These are phyloP conservation scores for Hylodesmum podocarpum DNA, from an alignment of 306 rosid genomes.

Conservation along the genomic window DNA sequence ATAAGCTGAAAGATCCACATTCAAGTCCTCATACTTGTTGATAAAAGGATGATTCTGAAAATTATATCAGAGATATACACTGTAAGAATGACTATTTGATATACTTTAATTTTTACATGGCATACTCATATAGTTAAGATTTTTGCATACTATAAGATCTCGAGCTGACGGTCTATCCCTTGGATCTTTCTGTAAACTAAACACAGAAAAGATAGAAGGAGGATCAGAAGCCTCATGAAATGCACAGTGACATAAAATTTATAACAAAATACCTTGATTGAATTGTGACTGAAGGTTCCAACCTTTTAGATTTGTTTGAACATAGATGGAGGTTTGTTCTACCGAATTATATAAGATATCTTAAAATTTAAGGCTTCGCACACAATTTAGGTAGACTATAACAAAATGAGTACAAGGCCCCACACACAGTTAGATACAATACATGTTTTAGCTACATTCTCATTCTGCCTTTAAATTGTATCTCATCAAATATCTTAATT, in stretches of 20 bases:
- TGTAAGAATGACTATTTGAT: conserved; percentile 33
- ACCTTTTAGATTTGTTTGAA: background rate
- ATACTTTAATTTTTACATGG: conserved; percentile 7
- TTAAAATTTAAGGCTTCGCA: background rate
- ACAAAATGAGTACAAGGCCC: background rate
- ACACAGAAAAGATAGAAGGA: conserved; percentile 27
- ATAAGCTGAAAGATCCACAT: conserved; percentile 78
- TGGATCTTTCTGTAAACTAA: conserved; percentile 73
- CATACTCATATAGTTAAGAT: conserved; percentile 16
- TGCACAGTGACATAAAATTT: background rate
- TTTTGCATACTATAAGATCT: conserved; percentile 68
- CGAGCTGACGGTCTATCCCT: conserved; percentile 66
- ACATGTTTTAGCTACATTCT: background rate
- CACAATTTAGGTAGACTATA: background rate
- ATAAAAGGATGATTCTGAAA: conserved; percentile 81
- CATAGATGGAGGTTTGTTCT: background rate
- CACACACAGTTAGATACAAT: background rate
- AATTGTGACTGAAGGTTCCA: background rate
- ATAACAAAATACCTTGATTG: conserved; percentile 9
- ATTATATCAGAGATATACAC: conserved; percentile 23
- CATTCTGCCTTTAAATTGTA: background rate
- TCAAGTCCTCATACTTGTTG: conserved; percentile 58
- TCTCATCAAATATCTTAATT: background rate
- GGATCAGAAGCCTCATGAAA: conserved; percentile 40
- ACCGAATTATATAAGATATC: background rate